Conservation (phyloP, 768 basidiomycete genomes). For the Lactarius quietus region DNA sequence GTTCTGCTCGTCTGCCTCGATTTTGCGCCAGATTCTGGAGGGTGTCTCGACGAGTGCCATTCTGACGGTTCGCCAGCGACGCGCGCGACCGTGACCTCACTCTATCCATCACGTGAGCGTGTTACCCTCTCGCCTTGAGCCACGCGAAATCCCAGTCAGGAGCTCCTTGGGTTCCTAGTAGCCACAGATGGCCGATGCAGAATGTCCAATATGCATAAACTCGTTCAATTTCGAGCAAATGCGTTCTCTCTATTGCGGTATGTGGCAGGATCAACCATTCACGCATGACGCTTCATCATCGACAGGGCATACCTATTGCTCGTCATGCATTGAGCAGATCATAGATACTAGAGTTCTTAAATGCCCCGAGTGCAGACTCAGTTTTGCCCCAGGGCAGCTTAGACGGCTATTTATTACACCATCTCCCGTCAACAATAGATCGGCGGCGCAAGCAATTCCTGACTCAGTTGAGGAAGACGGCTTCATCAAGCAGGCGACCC, state of each 20-base stretch:
- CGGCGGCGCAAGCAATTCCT: background rate
- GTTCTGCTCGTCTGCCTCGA: slow-evolving; percentile 66
- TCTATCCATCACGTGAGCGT: slow-evolving; percentile 20
- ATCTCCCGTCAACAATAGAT: background rate
- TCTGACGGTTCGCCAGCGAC: background rate
- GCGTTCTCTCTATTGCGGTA: slow-evolving; percentile 19
- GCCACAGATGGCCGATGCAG: slow-evolving; percentile 3
- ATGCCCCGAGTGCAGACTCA: slow-evolving; percentile 17
- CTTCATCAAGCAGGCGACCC: slow-evolving; percentile 15
- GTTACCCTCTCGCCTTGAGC: background rate
- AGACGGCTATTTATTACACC: slow-evolving; percentile 13
- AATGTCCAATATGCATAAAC: slow-evolving; percentile 20
- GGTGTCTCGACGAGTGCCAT: slow-evolving; percentile 59
- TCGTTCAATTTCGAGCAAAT: slow-evolving; percentile 6
- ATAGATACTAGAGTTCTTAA: background rate
- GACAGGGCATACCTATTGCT: slow-evolving; percentile 19
- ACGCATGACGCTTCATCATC: background rate
- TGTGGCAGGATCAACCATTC: background rate
- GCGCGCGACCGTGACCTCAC: background rate
- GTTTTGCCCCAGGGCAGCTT: slow-evolving; percentile 1
- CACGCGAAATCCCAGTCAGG: background rate
- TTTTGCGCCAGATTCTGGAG: slow-evolving; percentile 79
- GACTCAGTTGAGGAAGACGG: background rate
- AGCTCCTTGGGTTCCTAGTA: background rate
- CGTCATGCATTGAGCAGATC: slow-evolving; percentile 9